phyloP scores from a whole-genome alignment of 2,329 filamentous ascomycete genomes.

The Sarocladium kiliense region DNA sequence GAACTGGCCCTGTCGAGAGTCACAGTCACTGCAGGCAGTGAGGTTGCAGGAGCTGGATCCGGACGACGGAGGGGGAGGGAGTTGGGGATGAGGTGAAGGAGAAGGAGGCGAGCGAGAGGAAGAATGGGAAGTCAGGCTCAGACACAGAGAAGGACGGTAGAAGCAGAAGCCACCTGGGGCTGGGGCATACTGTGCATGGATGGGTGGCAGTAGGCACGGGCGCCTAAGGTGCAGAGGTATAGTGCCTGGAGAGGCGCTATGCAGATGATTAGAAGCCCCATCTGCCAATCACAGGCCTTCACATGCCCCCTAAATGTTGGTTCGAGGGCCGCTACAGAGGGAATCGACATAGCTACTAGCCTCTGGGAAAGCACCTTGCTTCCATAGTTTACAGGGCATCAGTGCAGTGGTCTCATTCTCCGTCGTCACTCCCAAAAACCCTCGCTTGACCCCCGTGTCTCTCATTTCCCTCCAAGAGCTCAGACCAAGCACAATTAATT shows the following conservation, averaged over 20 bases:
- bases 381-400: not conserved
- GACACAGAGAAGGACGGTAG: not conserved
- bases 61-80: slow-evolving; percentile 9
- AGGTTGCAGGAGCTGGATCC: slow-evolving; percentile 3
- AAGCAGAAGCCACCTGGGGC: not conserved
- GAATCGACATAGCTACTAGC: too few relatives aligned
- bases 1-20: not conserved
- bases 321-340: not conserved
- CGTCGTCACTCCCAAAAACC: not conserved
- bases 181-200: not conserved
- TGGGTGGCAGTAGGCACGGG: too few relatives aligned
- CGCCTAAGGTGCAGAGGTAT: too few relatives aligned
- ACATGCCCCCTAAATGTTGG: not conserved
- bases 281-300: not conserved
- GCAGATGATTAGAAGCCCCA: not conserved
- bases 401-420: not conserved
- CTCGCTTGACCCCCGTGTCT: slow-evolving; percentile 1
- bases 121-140: slow-evolving; percentile 6
- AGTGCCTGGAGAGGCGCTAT: not conserved
- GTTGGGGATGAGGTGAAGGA: slow-evolving; percentile 1
- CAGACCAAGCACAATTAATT: slow-evolving; percentile 3
- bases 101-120: slow-evolving; percentile 8
- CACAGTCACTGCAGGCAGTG: slow-evolving; percentile 3
- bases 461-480: slow-evolving; percentile 5
- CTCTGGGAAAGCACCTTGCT: too few relatives aligned